Base-by-base conservation (phyloP, 202 grass and related monocot genomes). In the Cymbopogon flexuosus region DNA sequence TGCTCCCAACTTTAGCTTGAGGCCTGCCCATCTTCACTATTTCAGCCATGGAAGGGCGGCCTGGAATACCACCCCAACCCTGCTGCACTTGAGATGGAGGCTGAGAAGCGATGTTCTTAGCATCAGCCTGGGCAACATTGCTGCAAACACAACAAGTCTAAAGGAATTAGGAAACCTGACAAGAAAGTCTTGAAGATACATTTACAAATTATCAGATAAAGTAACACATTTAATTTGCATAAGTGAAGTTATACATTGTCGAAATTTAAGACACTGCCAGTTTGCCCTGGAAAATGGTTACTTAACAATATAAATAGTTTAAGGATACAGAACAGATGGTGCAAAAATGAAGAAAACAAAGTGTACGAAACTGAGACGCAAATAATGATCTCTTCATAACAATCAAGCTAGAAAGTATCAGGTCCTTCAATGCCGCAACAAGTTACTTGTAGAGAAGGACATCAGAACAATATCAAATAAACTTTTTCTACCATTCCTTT, bases 11-110 rank as follows among this genome's bases (percentile, higher is more conserved):
- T 81, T 81, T 91, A 72, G 52, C 61, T 85, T 89, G 87, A 87
- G 89, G 78, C 49, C 71, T 84, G 49, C 92, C 92, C 92, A 78
- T 94, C 79, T 85, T 94, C 19, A 94, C 92, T 65, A 94, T 87
- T 77, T 94, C 92, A 81, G 89, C 92, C 89, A 94, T 75, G 66
- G 92, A 94, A 69, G 83, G 84, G 41, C 87, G 82, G 23, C 92
- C 92, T 77, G 84, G 75, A 29, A 89, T 76, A 42, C 75, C 87
- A 72, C 65, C 76, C 92, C 92, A 91, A 78, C 76, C 80, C 78
- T 89, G 79, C 60, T 85, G 89, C 47, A 75, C 77, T 84, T 84
- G 84, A 83, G 84, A 79, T 75, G 78, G 81, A 80, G 70, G 33
- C 72, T 87, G 92, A 36, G 80, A 62, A n/a, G 81, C 64, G 5